These are phyloP conservation scores for Emergomyces orientalis DNA, from an alignment of 2,329 filamentous ascomycete species.

Conservation along the genomic window DNA sequence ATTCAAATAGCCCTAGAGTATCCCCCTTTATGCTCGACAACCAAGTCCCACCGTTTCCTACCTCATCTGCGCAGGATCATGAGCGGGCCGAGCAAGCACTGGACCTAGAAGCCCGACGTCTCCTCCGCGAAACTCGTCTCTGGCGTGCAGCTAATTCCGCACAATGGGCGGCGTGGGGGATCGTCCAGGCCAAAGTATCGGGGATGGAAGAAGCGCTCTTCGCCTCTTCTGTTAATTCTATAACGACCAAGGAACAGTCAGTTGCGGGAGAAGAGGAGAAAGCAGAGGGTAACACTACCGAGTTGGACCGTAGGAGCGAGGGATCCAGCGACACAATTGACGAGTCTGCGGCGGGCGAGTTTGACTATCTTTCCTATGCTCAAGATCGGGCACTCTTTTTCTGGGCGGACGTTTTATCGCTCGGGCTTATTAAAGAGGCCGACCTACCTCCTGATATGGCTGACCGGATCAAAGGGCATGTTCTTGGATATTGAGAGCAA, in stretches of 20 bases:
- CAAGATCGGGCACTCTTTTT: slow-evolving; percentile 88
- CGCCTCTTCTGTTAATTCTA: slow-evolving; percentile 16
- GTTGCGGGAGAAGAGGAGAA: slow-evolving; percentile 5
- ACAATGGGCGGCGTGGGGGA: slow-evolving; percentile 91
- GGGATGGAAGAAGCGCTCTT: slow-evolving; percentile 48
- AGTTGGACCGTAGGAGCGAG: background rate
- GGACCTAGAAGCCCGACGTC: slow-evolving; percentile 58
- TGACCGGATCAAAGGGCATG: slow-evolving; percentile 51
- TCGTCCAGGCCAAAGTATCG: slow-evolving; percentile 84
- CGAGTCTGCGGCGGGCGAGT: slow-evolving; percentile 57
- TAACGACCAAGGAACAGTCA: slow-evolving; percentile 16
- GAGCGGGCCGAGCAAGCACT: slow-evolving; percentile 52
- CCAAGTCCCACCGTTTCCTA: slow-evolving; percentile 47
- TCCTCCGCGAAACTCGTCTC: slow-evolving; percentile 68
- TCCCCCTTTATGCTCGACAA: slow-evolving; percentile 72
- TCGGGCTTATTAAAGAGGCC: slow-evolving; percentile 65
- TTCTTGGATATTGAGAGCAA: slow-evolving; percentile 51
- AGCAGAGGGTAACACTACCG: background rate
- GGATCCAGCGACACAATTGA: background rate
- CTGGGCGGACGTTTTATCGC: slow-evolving; percentile 75
- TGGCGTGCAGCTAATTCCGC: slow-evolving; percentile 86
- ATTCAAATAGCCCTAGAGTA: slow-evolving; percentile 28
- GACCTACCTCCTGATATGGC: slow-evolving; percentile 65
- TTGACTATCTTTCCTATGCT: slow-evolving; percentile 87
- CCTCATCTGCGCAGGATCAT: slow-evolving; percentile 46